Evolutionary conservation across 345 rosid species (phyloP), one percentile per base, ranked within the genome.

Genomic region (Salix viminalis): DNA sequence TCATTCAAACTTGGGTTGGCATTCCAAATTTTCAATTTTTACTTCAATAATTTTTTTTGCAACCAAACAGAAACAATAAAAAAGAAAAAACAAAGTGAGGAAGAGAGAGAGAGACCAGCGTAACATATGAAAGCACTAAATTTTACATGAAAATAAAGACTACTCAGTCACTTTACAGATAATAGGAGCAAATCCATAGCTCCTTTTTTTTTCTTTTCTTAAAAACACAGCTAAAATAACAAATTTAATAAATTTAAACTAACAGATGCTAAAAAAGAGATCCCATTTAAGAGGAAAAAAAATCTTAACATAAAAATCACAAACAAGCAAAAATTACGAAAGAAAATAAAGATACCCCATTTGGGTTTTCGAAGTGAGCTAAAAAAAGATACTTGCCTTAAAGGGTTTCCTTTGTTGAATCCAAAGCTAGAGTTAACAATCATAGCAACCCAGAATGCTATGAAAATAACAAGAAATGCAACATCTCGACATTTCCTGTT

Each of bases 401-500:
- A 79, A 2, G 98, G 98, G 88, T 92, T 91, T 56, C 99, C 98
- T 85, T 86, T 82, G 89, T 93, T 90, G 81, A 96, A 96, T 56
- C 98, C 99, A 81, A 96, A 96, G 91, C 99, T 96, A 52, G 98
- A 96, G 85, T 96, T 93, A 28, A 93, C 99, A 86, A 93, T 88
- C 99, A 96, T 92, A 24, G 98, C 93, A 80, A 96, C 84, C 99
- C 99, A 96, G 84, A 93, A 96, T 30, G 96, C 91, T 41, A 92
- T 86, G 77, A 93, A 96, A 75, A 96, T 73, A 69, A 93, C 81
- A 42, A 93, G 97, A 85, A 93, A 91, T 9, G 87, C 88, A 78
- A 92, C 81, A 84, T 96, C 99, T 85, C 96, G 85, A 75, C 98
- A 96, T 81, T 93, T 93, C 88, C 99, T 89, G 82, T 91, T 92